A percentile compares a stretch with the other conserved stretches of the same genome.
Evolutionary conservation across 306 rosid genomes (phyloP).

Genomic region (Gastrolobium villosum): DNA sequence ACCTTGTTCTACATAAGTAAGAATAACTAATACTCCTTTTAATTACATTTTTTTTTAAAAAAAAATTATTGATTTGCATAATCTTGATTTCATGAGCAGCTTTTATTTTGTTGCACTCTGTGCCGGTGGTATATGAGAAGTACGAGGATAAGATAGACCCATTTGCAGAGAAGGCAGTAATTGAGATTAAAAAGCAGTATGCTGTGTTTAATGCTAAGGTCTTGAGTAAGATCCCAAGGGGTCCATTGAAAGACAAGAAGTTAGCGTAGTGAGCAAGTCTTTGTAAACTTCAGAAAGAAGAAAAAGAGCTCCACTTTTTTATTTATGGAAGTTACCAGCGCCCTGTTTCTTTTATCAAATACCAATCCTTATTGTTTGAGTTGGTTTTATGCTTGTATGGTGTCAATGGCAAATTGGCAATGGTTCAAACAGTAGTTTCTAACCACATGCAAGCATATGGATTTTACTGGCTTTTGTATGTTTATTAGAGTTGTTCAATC

Average conservation of each 20-base stretch:
- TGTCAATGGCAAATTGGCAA: neutral
- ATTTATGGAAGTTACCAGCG: slow-evolving; percentile 14
- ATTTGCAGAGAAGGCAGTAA: slow-evolving; percentile 60
- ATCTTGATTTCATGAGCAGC: slow-evolving; percentile 50
- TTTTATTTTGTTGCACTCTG: slow-evolving; percentile 67
- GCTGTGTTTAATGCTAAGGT: slow-evolving; percentile 71
- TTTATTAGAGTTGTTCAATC: slow-evolving; percentile 4
- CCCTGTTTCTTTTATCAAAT: slow-evolving; percentile 30
- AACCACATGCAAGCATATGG: neutral
- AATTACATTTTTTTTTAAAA: too few relatives aligned
- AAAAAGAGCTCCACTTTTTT: slow-evolving; percentile 6
- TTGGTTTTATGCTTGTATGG: slow-evolving; percentile 47
- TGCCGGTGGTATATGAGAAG: slow-evolving; percentile 75
- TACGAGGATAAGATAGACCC: slow-evolving; percentile 67
- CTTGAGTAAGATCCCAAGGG: slow-evolving; percentile 61
- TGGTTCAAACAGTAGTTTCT: slow-evolving; percentile 1
- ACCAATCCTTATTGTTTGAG: slow-evolving; percentile 1
- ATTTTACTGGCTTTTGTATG: slow-evolving; percentile 16
- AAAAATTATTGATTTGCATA: neutral
- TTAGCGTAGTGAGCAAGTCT: slow-evolving; percentile 45
- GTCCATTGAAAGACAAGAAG: slow-evolving; percentile 62
- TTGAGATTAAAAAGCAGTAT: slow-evolving; percentile 68
- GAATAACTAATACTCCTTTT: slow-evolving; percentile 14
- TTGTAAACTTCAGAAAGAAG: slow-evolving; percentile 4
- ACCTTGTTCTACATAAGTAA: slow-evolving; percentile 76